Percentiles rank a stretch among this genome's conserved stretches.
These are phyloP conservation scores for Mycotypha africana DNA, from an alignment of 371 early-diverging fungal species.

Conservation along the genomic window DNA sequence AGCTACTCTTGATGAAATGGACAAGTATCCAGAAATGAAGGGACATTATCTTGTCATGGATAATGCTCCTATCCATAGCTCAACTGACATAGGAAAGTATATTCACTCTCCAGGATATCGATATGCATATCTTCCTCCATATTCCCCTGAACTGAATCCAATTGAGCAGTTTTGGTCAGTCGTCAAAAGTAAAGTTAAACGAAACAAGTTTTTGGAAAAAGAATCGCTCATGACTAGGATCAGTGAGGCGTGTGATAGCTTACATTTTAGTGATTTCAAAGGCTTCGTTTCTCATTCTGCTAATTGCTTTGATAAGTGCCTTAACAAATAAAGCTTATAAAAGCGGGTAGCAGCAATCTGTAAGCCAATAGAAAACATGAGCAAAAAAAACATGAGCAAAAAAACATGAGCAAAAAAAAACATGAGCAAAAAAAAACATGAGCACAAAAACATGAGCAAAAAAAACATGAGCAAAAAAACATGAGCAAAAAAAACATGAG, in stretches of 20 bases:
- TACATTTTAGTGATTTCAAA: slow-evolving; percentile 3
- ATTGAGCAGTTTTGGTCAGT: slow-evolving; percentile 8
- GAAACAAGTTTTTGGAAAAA: slow-evolving; percentile 10
- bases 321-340: slow-evolving; percentile 5
- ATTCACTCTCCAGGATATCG: slow-evolving; percentile 16
- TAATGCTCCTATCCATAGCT: slow-evolving; percentile 21
- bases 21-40: slow-evolving; percentile 25
- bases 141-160: slow-evolving; percentile 8
- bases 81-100: slow-evolving; percentile 18
- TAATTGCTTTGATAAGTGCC: slow-evolving; percentile 1
- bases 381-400: too few species aligned
- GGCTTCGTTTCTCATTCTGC: slow-evolving; percentile 1
- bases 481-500: too few species aligned
- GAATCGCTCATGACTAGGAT: slow-evolving; percentile 6
- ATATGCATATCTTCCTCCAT: slow-evolving; percentile 12
- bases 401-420: too few species aligned
- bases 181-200: slow-evolving; percentile 8
- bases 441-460: too few species aligned
- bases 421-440: too few species aligned
- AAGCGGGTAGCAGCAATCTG: slow-evolving; percentile 6
- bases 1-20: slow-evolving; percentile 14
- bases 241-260: slow-evolving; percentile 6
- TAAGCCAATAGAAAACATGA: too few species aligned
- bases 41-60: slow-evolving; percentile 24
- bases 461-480: too few species aligned